These are phyloP conservation scores for Glonium stellatum DNA, from an alignment of 495 filamentous ascomycete species.

Conservation along the genomic window DNA sequence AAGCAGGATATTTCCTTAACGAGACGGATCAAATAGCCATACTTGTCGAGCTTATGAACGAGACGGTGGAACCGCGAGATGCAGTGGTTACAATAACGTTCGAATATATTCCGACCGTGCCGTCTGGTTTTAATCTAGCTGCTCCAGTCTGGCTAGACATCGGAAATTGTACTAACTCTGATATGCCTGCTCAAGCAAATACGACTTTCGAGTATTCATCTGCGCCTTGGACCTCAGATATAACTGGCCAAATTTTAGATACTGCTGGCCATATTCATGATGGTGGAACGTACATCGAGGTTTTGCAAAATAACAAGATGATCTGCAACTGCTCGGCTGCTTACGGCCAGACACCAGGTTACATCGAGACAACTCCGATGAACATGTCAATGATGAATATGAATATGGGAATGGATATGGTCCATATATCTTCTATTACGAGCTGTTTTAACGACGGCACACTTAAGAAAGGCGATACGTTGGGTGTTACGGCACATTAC, in stretches of 20 bases:
- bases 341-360: not conserved
- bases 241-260: conserved; percentile 3
- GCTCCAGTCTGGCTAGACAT: conserved; percentile 20
- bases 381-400: not conserved
- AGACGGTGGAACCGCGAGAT: not conserved
- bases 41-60: conserved; percentile 22
- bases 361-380: not conserved
- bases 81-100: conserved; percentile 14
- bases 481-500: conserved; percentile 11
- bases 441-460: not conserved
- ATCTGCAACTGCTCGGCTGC: conserved; percentile 5
- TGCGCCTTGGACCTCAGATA: not conserved
- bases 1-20: conserved; percentile 8
- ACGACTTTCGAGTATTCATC: not conserved
- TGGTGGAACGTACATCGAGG: conserved; percentile 13
- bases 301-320: conserved; percentile 9
- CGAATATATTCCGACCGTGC: conserved; percentile 13
- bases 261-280: conserved; percentile 18
- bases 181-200: not conserved
- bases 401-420: not conserved
- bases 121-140: conserved; percentile 5
- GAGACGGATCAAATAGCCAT: not conserved
- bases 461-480: not conserved
- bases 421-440: not conserved
- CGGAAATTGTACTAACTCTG: conserved; percentile 9